phyloP scores from a whole-genome alignment of 805 yeast genomes.

The Brettanomyces naardenensis region DNA sequence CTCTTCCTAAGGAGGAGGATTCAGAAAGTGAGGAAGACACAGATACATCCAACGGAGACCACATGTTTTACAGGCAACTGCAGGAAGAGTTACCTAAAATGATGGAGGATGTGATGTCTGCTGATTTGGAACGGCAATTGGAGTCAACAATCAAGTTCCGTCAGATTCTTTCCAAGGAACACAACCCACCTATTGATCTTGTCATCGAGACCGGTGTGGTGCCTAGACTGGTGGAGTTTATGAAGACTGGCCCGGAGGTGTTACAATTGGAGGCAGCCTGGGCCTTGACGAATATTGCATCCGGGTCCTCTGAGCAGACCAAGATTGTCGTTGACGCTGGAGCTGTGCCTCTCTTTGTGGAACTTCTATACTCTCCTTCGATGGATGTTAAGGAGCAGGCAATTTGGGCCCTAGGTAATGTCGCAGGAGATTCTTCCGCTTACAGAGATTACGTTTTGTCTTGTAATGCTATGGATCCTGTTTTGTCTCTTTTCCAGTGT shows the following conservation, averaged over 20 bases:
- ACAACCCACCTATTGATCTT: constrained; percentile 90
- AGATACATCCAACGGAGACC: constrained; percentile 26
- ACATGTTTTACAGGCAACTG: constrained; percentile 37
- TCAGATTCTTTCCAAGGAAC: constrained; percentile 87
- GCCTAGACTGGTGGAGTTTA: constrained; percentile 80
- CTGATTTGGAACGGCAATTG: constrained; percentile 71
- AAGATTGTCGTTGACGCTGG: constrained; percentile 84
- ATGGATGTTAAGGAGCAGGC: constrained; percentile 97
- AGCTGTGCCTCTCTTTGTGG: constrained; percentile 88
- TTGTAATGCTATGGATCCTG: constrained; percentile 85
- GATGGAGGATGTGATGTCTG: constrained; percentile 72
- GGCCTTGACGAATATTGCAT: constrained; percentile 98
- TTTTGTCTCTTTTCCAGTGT: constrained; percentile 67
- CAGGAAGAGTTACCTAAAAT: constrained; percentile 72
- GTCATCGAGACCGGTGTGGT: constrained; percentile 93
- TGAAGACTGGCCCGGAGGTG: constrained; percentile 75
- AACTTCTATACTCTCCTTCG: constrained; percentile 70
- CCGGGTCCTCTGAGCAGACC: constrained; percentile 88
- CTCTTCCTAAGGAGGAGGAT: constrained; percentile 31
- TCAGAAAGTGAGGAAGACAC: constrained; percentile 49
- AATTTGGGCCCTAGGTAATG: constrained; percentile 98
- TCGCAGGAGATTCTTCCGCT: constrained; percentile 91
- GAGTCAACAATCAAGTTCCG: constrained; percentile 90
- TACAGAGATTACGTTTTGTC: constrained; percentile 85
- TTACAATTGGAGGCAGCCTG: constrained; percentile 97